Evolutionary conservation across 352 stramenopile species (phyloP), one percentile per base, ranked within the genome.

Genomic region (Hyaloperonospora brassicae): DNA sequence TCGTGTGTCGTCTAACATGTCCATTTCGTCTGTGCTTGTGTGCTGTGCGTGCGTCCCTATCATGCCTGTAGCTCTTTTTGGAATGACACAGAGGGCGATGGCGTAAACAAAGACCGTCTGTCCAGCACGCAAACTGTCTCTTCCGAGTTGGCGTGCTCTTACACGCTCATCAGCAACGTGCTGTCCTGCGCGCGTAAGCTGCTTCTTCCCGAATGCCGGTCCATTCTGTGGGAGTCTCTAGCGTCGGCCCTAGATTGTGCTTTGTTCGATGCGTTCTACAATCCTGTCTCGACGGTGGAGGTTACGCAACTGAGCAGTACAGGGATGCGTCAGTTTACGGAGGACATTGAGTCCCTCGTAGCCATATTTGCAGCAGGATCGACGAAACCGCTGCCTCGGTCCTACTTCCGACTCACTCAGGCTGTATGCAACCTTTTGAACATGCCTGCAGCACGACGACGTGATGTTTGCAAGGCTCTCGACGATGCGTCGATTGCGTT

Each of bases 401-500:
- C 68, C 3, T 82, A 79, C 14, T 54, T 89, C 22, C 73, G 64
- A 27, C 76, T 73, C 36, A 70, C 55, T 5, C 70, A 61, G 0
- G 79, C 86, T 45, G 48, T 87, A 6, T 62, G 47, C 9, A 59
- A 64, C 9, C 47, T 89, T 3, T 52, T 85, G 8, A 57, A 75
- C 22, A 71, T 87, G 52, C 57, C 70, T 12, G 13, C 49, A 1
- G 10, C 57, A 13, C 81, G 72, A 53, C 47, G 80, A 12, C 47
- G 23, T 9, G 79, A 84, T n/a, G 43, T 89, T 40, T 59, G 40
- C 31, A 72, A 73, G 30, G 76, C 68, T 14, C 36, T 89, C 25
- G 57, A 68, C 21, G 62, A 71, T 63, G 49, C 63, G 27, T 42
- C 48, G 22, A 34, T 52, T n/a, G 43, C 12, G 41, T 45, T 42